These are phyloP conservation scores for Diphasiastrum complanatum DNA, from an alignment of 83 land plant genomes.

Conservation along the genomic window DNA sequence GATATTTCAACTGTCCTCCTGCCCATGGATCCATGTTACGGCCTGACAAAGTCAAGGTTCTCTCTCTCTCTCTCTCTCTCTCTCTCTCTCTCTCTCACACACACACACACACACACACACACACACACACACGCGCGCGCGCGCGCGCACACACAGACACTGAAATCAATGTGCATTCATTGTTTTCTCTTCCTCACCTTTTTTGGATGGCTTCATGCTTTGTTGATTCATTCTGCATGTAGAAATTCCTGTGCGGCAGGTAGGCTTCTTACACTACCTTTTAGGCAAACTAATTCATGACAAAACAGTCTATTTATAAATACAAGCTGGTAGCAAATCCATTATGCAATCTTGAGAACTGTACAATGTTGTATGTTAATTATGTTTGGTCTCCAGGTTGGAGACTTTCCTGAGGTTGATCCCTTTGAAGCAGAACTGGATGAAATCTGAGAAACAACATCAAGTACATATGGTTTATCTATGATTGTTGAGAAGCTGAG, in stretches of 20 bases:
- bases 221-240: too few species aligned
- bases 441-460: constrained; percentile 51
- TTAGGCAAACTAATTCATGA: neutral
- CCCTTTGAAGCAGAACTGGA: constrained; percentile 67
- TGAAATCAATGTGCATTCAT: too few species aligned
- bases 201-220: too few species aligned
- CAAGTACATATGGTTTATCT: too few species aligned
- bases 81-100: neutral
- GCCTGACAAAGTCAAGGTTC: constrained; percentile 92
- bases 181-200: too few species aligned
- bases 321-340: neutral
- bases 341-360: neutral
- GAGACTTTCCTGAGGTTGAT: constrained; percentile 85
- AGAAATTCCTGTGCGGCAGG: too few species aligned
- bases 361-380: neutral
- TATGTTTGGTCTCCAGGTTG: constrained; percentile 45
- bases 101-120: neutral
- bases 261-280: too few species aligned
- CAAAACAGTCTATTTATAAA: neutral
- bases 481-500: too few species aligned
- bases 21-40: constrained; percentile 76
- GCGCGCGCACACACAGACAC: too few species aligned
- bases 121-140: too few species aligned
- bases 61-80: neutral
- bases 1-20: constrained; percentile 77